Percentiles rank a stretch among this genome's conserved stretches.
Conservation (phyloP, 176 grass and related monocot genomes). For the Carex littledalei region DNA sequence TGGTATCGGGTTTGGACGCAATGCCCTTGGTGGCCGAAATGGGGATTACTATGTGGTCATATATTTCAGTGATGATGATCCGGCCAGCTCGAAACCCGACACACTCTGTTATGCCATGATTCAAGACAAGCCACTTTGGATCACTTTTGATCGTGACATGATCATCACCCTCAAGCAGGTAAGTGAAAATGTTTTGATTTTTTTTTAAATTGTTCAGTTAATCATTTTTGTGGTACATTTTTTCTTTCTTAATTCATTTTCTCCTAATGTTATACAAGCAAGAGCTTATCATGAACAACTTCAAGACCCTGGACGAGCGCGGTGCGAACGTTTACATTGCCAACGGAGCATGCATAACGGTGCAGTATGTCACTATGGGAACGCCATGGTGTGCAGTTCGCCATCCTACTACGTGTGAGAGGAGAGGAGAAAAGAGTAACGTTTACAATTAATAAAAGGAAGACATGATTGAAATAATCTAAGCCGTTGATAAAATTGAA, state of each 20-base stretch:
- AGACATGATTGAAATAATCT: too few relatives aligned
- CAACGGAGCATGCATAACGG: conserved; percentile 30
- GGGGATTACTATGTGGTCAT: background rate
- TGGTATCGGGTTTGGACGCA: background rate
- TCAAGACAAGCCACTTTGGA: conserved; percentile 30
- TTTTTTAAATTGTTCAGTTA: background rate
- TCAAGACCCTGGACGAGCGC: conserved; percentile 31
- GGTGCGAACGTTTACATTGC: conserved; percentile 31
- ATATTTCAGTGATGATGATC: conserved; percentile 11
- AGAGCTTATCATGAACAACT: conserved; percentile 33
- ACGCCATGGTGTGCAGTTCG: conserved; percentile 30
- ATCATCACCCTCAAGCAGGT: conserved; percentile 27
- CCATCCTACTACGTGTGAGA: conserved; percentile 23
- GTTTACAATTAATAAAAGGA: too few relatives aligned
- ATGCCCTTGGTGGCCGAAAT: too few relatives aligned
- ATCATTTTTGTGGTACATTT: background rate
- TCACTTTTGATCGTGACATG: conserved; percentile 26
- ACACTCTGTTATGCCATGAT: conserved; percentile 26
- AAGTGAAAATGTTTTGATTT: background rate
- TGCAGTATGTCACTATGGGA: conserved; percentile 24
- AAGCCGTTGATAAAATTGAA: too few relatives aligned
- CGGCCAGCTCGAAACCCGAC: conserved; percentile 1
- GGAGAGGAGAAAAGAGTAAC: too few relatives aligned
- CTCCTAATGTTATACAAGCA: background rate
- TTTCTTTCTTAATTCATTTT: background rate